Base-by-base conservation (phyloP, 306 rosid species). In the Quercus suber region DNA sequence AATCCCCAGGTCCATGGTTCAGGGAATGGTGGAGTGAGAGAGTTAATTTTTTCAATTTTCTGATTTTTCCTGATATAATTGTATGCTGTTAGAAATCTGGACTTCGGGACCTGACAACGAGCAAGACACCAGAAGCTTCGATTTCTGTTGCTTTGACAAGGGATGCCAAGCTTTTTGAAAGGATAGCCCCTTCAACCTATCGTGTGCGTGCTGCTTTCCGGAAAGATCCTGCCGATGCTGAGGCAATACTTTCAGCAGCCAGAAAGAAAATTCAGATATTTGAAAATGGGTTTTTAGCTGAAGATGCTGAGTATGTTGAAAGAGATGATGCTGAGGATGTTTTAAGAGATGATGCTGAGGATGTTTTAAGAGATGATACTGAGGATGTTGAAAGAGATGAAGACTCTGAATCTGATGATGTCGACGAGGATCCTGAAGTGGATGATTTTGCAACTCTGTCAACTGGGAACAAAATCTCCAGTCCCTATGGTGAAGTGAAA, bases 121-220 rank as follows among this genome's bases (percentile, higher is more conserved):
- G 99, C 88, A 96, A 89, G 87, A 96, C 99, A 14, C 99, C 99
- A 14, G 99, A 96, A 88, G 99, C 99, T 76, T 96, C 99, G 8
- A 96, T 96, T 80, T 96, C 99, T 67, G 99, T 96, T 80, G 99
- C 99, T 82, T 87, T 96, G 91, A 93, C 99, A 3, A 93, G 99
- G 91, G 99, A 96, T 84, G 84, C 93, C 72, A 96, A 96, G 87
- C 98, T 96, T 78, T 95, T 96, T 57, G 99, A 96, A 89, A 96
- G 99, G 81, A 93, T 96, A 68, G 99, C 99, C 73, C 99, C 99
- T 57, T 96, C 99, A 77, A 96, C 99, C 60, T 96, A 96, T 79
- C 95, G 99, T 27, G 97, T 96, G 23, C 92, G 98, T 69, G 73
- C 92, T 82, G 92, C 99, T 79, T 96, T 87, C 78, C 86, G 98